Conservation (phyloP, 179 eudicot species). For the Beta corolliflora region DNA sequence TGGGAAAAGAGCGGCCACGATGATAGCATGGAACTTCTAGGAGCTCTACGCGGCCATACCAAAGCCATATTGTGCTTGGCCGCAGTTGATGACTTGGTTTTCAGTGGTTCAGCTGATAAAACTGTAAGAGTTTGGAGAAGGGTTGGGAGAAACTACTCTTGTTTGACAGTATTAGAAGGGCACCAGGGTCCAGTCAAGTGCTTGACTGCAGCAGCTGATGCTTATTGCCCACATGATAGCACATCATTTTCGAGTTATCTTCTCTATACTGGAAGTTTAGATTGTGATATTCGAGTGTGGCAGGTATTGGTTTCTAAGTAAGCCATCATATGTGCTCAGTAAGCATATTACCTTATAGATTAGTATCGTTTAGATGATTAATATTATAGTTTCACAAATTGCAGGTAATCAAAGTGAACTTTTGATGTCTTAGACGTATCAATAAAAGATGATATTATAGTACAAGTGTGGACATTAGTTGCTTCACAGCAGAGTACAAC, state of each 20-base stretch:
- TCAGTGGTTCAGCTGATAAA: conserved; percentile 91
- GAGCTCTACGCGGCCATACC: conserved; percentile 78
- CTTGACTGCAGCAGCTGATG: conserved; percentile 48
- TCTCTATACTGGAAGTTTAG: conserved; percentile 81
- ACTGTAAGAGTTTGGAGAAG: conserved; percentile 88
- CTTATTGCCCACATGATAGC: conserved; percentile 28
- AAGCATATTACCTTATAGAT: conserved; percentile 11
- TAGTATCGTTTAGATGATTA: conserved; percentile 11
- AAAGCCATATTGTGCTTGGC: conserved; percentile 76
- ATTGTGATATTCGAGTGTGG: conserved; percentile 82
- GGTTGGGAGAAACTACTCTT: conserved; percentile 44
- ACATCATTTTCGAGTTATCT: conserved; percentile 43
- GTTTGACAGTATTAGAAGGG: conserved; percentile 71
- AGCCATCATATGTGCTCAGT: conserved; percentile 16
- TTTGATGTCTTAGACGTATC: background rate
- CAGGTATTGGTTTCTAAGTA: conserved; percentile 43
- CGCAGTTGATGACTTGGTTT: conserved; percentile 52
- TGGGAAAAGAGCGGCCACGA: conserved; percentile 68
- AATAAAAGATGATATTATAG: conserved; percentile 5
- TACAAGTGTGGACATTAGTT: conserved; percentile 2
- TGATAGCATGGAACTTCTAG: conserved; percentile 57
- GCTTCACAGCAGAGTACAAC: background rate
- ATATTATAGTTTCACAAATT: conserved; percentile 11
- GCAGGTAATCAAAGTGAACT: conserved; percentile 8
- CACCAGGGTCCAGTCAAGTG: conserved; percentile 81